A percentile compares a stretch with the other conserved stretches of the same genome.
phyloP scores from a whole-genome alignment of 1,284 basidiomycete species.

The Sutorius eximius region DNA sequence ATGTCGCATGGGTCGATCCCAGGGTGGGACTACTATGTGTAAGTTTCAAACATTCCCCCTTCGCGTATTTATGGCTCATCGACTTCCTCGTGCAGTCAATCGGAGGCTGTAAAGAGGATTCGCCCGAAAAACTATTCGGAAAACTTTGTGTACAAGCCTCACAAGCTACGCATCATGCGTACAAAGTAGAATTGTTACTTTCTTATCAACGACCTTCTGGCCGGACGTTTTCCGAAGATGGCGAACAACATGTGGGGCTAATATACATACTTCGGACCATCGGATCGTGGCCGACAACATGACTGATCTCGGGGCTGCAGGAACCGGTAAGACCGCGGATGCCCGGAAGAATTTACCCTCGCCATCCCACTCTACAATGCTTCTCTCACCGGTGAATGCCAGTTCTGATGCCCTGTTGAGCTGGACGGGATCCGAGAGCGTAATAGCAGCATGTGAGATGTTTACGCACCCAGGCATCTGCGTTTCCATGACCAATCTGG shows the following conservation, averaged over 20 bases:
- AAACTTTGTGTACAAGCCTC: slow-evolving; percentile 86
- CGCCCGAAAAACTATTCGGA: slow-evolving; percentile 92
- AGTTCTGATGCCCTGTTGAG: background rate
- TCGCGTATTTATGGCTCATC: slow-evolving; percentile 2
- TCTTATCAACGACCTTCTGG: background rate
- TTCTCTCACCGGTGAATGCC: background rate
- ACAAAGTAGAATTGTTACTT: slow-evolving; percentile 74
- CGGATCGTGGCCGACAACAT: background rate
- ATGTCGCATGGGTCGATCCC: background rate
- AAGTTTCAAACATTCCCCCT: slow-evolving; percentile 30
- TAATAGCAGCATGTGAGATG: background rate
- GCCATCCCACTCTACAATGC: background rate
- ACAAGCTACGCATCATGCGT: slow-evolving; percentile 82
- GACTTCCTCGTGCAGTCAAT: slow-evolving; percentile 50
- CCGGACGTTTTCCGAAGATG: background rate
- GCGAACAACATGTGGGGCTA: background rate
- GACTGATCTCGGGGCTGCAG: background rate
- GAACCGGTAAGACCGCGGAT: background rate
- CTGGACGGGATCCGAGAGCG: slow-evolving; percentile 1
- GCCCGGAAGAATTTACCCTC: background rate
- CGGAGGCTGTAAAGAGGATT: slow-evolving; percentile 66
- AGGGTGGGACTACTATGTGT: slow-evolving; percentile 83
- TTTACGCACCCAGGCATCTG: background rate
- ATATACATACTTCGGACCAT: background rate
- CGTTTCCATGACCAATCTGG: background rate